These are phyloP conservation scores for Cucumis melo DNA, from an alignment of 306 rosid species.

Conservation along the genomic window DNA sequence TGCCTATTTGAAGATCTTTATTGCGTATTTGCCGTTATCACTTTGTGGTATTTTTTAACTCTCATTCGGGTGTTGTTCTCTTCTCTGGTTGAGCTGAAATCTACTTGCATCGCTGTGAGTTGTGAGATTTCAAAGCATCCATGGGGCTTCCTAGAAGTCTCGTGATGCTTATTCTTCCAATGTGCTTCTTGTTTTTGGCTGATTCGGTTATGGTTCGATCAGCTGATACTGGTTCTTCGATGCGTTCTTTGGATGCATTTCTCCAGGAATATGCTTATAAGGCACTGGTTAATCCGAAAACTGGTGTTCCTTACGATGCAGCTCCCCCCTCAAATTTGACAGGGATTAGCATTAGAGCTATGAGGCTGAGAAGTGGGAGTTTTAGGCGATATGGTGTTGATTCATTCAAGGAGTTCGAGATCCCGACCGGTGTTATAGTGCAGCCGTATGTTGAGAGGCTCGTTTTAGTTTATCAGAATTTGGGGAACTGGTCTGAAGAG, in stretches of 20 bases:
- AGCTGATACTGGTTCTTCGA: not conserved
- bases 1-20: not conserved
- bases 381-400: conserved; percentile 47
- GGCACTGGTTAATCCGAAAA: conserved; percentile 40
- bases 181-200: not conserved
- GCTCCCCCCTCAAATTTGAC: conserved; percentile 34
- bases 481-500: conserved; percentile 44
- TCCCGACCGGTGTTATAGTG: conserved; percentile 37
- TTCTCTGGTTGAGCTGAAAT: conserved; percentile 1
- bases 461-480: conserved; percentile 80
- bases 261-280: conserved; percentile 47
- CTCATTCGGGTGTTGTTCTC: not conserved
- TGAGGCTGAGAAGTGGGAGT: conserved; percentile 83
- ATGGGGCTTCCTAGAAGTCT: conserved; percentile 15
- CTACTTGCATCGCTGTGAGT: not conserved
- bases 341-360: conserved; percentile 34
- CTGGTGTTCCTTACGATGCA: conserved; percentile 38
- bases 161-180: conserved; percentile 5
- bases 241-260: conserved; percentile 26
- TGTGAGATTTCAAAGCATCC: conserved; percentile 3
- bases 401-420: conserved; percentile 47
- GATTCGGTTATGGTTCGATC: conserved; percentile 4
- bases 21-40: not conserved
- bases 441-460: conserved; percentile 65
- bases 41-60: not conserved